Base-by-base conservation (phyloP, 2,329 filamentous ascomycete genomes). In the Dothidotthia symphoricarpi region DNA sequence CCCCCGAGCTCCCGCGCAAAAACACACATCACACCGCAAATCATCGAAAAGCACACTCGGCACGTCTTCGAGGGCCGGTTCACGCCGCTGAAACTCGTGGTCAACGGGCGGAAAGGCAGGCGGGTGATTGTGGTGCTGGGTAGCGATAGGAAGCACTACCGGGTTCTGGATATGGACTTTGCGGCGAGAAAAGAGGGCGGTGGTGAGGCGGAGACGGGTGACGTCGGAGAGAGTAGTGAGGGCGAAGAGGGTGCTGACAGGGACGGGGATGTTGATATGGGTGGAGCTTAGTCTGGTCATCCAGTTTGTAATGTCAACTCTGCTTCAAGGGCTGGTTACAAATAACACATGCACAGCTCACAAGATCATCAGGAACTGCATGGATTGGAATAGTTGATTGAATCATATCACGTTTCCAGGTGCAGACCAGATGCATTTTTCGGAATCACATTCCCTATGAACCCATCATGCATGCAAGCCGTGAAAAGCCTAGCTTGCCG, bases 111-210 rank as follows among this genome's bases (percentile, higher is more conserved):
- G 9, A 72, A 72, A 39, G 74, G 72, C 1, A 67, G 77, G 46
- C 62, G 75, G 41, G 72, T 75, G 3, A 67, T 78, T 14, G 73
- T 78, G 35, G 74, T 82, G 17, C 55, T 82, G 43, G 78, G 77
- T 29, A 69, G 73, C 17, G 73, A 77, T 53, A 61, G 67, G 24
- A 68, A 74, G 54, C 71, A 75, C 42, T 81, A 78, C 59, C 69
- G 73, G 31, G 73, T 81, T 11, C 61, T 81, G 41, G 78, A 82
- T 59, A 53, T 82, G 47, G 78, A 71, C 46, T 67, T 63, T 26
- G 59, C 40, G 31, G 61, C 63, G 9, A 62, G 53, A 13, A 57
- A 56, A 6, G 57, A 28, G 29, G 39, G 46, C 9, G 38, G 42
- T 28, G 43, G 29, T 1, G 34, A 36, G 25, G 36, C 8, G 11